Conservation (phyloP, 179 eudicot species). For the Pouteria campechiana region DNA sequence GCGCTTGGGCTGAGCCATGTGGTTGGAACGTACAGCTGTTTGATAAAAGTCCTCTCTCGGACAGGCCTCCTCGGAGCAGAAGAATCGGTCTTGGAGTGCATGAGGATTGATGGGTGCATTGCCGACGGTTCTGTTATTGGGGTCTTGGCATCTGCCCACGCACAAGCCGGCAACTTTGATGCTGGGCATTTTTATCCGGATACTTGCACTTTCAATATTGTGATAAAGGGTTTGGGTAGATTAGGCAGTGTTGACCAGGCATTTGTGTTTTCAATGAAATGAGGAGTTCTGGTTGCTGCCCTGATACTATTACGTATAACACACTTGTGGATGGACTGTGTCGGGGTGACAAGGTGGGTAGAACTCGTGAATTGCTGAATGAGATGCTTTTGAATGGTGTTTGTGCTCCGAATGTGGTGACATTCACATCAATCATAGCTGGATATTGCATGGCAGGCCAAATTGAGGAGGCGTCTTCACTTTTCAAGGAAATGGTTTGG, state of each 20-base stretch:
- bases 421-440: slow-evolving; percentile 65
- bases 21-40: slow-evolving; percentile 27
- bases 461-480: slow-evolving; percentile 43
- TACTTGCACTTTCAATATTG: slow-evolving; percentile 59
- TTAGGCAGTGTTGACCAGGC: slow-evolving; percentile 43
- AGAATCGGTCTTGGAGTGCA: slow-evolving; percentile 40
- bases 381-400: slow-evolving; percentile 32
- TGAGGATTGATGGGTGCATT: slow-evolving; percentile 51
- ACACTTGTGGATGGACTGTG: slow-evolving; percentile 57
- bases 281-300: slow-evolving; percentile 44
- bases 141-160: slow-evolving; percentile 33
- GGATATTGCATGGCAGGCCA: slow-evolving; percentile 60
- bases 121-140: slow-evolving; percentile 25
- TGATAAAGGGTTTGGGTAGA: slow-evolving; percentile 66
- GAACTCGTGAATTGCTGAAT: slow-evolving; percentile 36
- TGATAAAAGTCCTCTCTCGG: slow-evolving; percentile 50
- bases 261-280: slow-evolving; percentile 36
- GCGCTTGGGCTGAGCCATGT: slow-evolving; percentile 39
- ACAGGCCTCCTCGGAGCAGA: slow-evolving; percentile 45
- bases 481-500: slow-evolving; percentile 51
- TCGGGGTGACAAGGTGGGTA: slow-evolving; percentile 38
- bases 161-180: slow-evolving; percentile 38
- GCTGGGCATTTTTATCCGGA: slow-evolving; percentile 35
- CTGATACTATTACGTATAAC: slow-evolving; percentile 60
- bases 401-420: slow-evolving; percentile 53